Base-by-base conservation (phyloP, 441 rosid genomes). In the Pelargonium cotyledonis region DNA sequence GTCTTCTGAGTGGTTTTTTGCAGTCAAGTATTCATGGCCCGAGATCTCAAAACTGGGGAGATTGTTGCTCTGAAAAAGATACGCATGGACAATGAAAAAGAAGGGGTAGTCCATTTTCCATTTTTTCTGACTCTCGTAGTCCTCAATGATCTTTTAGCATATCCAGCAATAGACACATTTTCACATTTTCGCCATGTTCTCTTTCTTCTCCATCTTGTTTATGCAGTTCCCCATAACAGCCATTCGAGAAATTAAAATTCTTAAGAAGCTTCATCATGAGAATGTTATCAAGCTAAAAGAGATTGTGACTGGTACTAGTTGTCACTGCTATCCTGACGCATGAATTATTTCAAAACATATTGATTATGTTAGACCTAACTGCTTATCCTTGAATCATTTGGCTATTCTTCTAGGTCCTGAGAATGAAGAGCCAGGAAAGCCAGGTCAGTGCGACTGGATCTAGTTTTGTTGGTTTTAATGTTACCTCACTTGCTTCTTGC, bases 21-120 rank as follows among this genome's bases (percentile, higher is more conserved):
- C 88, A 93, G 98, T 63, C 96, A 90, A 81, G 97, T 91, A 53
- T 91, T 80, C 80, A 91, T 88, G 97, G 97, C 97, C 63, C 81
- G 83, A 75, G 93, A 88, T 74, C 86, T 76, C 73, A 79, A 77
- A 63, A 83, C 90, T 0, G 86, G 89, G 8, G 89, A 84, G 81
- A 88, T 86, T 41, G 93, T 88, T 74, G 93, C 93, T 72, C 73
- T 88, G 80, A 88, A 88, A 85, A 88, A 84, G 80, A 85, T 88
- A 74, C 80, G 94, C 57, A 88, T 88, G 94, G 94, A 88, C 74
- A 88, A 86, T 68, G 95, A 88, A 77, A 85, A 85, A 77, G 91
- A 86, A 72, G 95, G 95, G 83, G 98, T 90, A 81, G 18, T 55
- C 23, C 18, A 19, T 18, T 55, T 55, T 55, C 26, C 15, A 10